Evolutionary conservation across 108 stramenopile species (phyloP).

Genomic region (Skeletonema menzelii): DNA sequence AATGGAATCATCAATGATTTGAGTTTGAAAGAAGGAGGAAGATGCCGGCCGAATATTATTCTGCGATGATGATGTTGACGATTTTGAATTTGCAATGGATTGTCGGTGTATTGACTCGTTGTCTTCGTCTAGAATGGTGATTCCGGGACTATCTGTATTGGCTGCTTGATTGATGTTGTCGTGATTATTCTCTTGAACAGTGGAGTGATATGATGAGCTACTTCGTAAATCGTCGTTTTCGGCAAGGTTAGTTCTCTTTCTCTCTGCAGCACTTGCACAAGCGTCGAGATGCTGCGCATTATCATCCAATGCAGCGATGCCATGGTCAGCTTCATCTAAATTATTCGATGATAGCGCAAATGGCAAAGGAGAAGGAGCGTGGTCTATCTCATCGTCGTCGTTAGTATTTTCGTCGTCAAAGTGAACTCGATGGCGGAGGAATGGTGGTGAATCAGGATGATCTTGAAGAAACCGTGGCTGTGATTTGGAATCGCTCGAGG

Average conservation of each 20-base stretch:
- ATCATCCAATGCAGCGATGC: neutral
- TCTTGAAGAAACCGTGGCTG: neutral
- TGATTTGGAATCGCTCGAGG: neutral
- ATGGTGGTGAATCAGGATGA: neutral
- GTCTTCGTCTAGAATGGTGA: neutral
- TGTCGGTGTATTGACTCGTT: neutral
- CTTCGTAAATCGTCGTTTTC: neutral
- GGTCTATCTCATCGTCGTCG: neutral
- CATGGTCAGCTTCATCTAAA: neutral
- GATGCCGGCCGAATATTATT: neutral
- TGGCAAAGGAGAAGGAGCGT: neutral
- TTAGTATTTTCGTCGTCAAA: neutral
- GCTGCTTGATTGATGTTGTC: neutral
- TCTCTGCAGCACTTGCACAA: neutral
- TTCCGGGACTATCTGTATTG: neutral
- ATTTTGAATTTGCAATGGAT: neutral
- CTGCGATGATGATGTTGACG: neutral
- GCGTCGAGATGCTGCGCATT: neutral
- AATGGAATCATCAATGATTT: neutral
- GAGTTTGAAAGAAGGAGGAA: slow-evolving; percentile 3
- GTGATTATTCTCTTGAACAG: neutral
- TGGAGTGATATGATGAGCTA: neutral
- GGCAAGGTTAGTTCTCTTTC: neutral
- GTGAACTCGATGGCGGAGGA: neutral
- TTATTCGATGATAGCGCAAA: neutral